Evolutionary conservation across 345 rosid genomes (phyloP).

Genomic region (Hirschfeldia incana): DNA sequence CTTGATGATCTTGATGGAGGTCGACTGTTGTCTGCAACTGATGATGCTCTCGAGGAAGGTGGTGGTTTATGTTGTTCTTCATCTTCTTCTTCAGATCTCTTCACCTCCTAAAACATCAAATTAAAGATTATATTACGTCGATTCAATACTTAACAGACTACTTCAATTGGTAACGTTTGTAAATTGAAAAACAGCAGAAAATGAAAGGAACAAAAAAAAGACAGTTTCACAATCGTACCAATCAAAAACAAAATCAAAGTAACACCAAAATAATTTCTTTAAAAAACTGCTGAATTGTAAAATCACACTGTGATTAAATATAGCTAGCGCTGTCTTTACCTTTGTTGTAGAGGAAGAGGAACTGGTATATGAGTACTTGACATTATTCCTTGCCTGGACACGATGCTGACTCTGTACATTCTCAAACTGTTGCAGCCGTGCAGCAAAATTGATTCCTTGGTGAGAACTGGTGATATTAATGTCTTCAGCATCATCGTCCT

Average conservation of each 20-base stretch:
- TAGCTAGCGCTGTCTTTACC: conserved; percentile 41
- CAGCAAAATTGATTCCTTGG: conserved; percentile 72
- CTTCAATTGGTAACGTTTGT: neutral
- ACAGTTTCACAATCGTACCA: neutral
- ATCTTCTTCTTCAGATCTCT: conserved; percentile 54
- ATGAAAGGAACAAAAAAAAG: neutral
- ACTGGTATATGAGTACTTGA: conserved; percentile 47
- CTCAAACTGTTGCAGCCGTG: conserved; percentile 78
- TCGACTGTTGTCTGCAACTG: conserved; percentile 47
- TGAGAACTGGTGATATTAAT: conserved; percentile 59
- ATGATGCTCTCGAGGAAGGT: conserved; percentile 36
- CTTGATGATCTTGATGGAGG: conserved; percentile 74
- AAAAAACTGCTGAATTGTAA: neutral
- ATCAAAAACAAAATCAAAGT: neutral
- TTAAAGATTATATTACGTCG: neutral
- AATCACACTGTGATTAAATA: neutral
- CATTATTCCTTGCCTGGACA: conserved; percentile 56
- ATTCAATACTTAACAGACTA: neutral
- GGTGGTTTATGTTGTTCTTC: conserved; percentile 26
- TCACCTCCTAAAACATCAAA: conserved; percentile 48
- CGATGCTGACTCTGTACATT: conserved; percentile 87
- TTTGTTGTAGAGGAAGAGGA: conserved; percentile 50
- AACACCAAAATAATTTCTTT: neutral
- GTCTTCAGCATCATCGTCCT: conserved; percentile 64
- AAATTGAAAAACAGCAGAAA: neutral